Conservation (phyloP, 2,329 filamentous ascomycete species). For the Colletotrichum paranaense region DNA sequence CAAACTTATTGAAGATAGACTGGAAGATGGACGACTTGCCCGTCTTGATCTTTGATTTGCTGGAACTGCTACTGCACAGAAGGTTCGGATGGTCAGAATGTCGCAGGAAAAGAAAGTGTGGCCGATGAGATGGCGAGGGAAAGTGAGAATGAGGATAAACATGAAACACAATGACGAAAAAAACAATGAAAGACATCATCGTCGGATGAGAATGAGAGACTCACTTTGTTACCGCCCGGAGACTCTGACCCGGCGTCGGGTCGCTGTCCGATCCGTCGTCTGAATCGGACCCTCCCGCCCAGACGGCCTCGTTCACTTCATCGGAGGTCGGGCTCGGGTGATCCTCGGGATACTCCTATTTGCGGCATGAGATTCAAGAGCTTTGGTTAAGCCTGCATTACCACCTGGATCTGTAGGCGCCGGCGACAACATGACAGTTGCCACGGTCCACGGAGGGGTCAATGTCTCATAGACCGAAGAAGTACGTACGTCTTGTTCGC, state of each 20-base stretch:
- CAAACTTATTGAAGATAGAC: slow-evolving; percentile 28
- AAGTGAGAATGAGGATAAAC: not conserved
- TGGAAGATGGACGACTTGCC: slow-evolving; percentile 20
- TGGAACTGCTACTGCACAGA: not conserved
- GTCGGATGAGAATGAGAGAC: not conserved
- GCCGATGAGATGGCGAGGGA: no score
- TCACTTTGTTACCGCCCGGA: slow-evolving; percentile 13
- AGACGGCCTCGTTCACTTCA: slow-evolving; percentile 22
- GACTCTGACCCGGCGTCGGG: not conserved
- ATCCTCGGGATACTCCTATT: slow-evolving; percentile 23
- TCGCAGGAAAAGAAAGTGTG: not conserved
- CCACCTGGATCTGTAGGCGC: no score
- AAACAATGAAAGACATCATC: not conserved
- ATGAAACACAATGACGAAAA: not conserved
- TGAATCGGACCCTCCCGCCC: slow-evolving; percentile 30
- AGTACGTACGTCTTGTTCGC: slow-evolving; percentile 17
- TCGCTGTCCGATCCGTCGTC: slow-evolving; percentile 26
- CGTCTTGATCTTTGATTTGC: slow-evolving; percentile 7
- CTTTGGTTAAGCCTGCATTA: not conserved
- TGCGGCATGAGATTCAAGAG: not conserved
- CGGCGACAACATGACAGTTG: not conserved
- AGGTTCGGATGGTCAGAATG: not conserved
- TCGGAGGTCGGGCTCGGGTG: slow-evolving; percentile 32
- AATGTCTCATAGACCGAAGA: not conserved
- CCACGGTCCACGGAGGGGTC: not conserved